Evolutionary conservation across 164 flowering plant species (phyloP), one percentile per base, ranked within the genome.

Genomic region (Platanus orientalis): DNA sequence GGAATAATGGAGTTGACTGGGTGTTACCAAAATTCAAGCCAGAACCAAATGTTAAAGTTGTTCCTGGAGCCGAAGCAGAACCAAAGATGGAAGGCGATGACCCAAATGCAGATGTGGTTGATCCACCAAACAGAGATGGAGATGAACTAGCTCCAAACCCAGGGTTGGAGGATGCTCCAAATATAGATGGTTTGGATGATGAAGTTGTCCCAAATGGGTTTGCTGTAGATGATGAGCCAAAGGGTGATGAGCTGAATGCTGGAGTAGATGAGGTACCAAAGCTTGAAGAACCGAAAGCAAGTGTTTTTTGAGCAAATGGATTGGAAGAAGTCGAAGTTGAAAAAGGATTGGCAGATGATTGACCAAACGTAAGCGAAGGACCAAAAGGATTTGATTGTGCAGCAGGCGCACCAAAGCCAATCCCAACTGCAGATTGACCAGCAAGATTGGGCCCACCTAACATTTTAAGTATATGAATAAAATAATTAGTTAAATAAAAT

Each of bases 361-460:
- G 98, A 28, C 79, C 80, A 76, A 86, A 84, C 57, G 89, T 25
- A 48, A 84, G 58, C 7, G 92, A 54, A 36, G 86, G 14, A 42
- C 76, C 65, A 72, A 83, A 83, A 62, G 83, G 84, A 61, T 61
- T 82, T 39, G 88, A 30, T 55, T 74, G 87, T 26, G 81, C 27
- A 64, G 72, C 26, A 39, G 83, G 34, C 19, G 70, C 54, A 64
- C 72, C 75, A 74, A 90, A 89, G 42, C 77, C 75, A 54, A 58
- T 30, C 19, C 75, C 88, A 53, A 73, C 67, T 45, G 84, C 42
- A 57, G 92, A 47, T 75, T 85, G 96, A 69, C 83, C 82, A 70
- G 84, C 77, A 65, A 96, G 85, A 77, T 69, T 71, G 6, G 96
- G 96, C 19, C 99, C 99, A 71, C 99, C 99, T 92, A 77, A 20